Percentiles rank a stretch among this genome's conserved stretches.
Conservation (phyloP, 2,329 filamentous ascomycete species). For the Aspergillus sclerotialis region DNA sequence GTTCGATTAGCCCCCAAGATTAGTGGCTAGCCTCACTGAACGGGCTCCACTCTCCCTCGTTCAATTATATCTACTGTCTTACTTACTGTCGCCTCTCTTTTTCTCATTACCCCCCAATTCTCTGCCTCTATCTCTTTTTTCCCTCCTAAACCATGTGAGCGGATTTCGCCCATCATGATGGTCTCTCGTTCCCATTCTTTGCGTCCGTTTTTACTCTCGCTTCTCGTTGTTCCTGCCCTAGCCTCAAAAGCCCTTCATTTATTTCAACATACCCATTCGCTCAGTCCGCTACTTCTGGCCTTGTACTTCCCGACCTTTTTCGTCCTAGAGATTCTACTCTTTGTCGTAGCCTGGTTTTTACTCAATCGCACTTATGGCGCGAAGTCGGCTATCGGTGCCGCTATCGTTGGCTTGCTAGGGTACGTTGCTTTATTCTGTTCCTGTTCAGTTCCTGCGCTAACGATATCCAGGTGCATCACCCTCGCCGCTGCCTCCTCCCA, state of each 20-base stretch:
- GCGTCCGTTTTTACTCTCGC: constrained; percentile 19
- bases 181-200: constrained; percentile 13
- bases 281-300: constrained; percentile 13
- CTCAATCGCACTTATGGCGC: constrained; percentile 14
- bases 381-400: constrained; percentile 9
- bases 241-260: constrained; percentile 22
- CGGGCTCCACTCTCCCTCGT: no score
- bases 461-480: constrained; percentile 12
- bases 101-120: no score
- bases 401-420: constrained; percentile 13
- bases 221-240: constrained; percentile 18
- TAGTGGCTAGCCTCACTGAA: no score
- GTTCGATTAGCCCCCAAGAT: no score
- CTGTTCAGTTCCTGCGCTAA: not conserved
- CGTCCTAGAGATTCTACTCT: constrained; percentile 18
- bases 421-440: constrained; percentile 9
- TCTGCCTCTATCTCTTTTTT: no score
- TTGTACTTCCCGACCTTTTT: constrained; percentile 26
- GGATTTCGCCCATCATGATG: constrained; percentile 11
- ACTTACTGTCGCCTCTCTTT: constrained; percentile 1
- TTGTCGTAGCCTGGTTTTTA: constrained; percentile 13
- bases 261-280: constrained; percentile 16
- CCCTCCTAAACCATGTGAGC: constrained; percentile 3
- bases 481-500: constrained; percentile 19
- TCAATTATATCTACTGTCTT: no score